Base-by-base conservation (phyloP, 1,139 yeast genomes). In the Candida sanyaensis region DNA sequence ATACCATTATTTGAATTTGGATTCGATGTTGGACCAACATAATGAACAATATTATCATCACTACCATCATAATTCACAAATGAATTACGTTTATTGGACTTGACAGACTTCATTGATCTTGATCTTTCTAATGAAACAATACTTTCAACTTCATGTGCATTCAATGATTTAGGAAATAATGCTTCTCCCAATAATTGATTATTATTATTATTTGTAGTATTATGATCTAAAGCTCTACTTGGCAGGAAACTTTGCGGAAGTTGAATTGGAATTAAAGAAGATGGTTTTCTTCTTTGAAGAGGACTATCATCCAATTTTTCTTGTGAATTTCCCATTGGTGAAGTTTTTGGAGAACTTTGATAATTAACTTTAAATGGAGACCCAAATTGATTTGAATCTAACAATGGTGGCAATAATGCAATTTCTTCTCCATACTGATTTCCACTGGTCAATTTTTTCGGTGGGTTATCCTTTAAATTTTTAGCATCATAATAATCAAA, bases 41-140 rank as follows among this genome's bases (percentile, higher is more conserved):
- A 70, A 7, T 72, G 68, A 31, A 75, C 62, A 42, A 75, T 64
- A 51, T 75, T 73, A 13, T 74, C 80, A 49, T 74, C 77, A 33
- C 73, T 70, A 2, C 84, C 84, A 53, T 77, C 73, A 45, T 78
- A 71, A 43, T 76, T 77, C 5, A 72, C 65, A 52, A 71, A 71
- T 37, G 81, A 77, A 48, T 69, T 66, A 37, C 81, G 58, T 57
- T 75, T 73, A 57, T 58, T 67, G 42, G 69, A 68, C 56, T 57
- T 71, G 9, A 76, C 65, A 1, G 86, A 81, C 53, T 68, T 72
- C 65, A 81, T 69, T 2, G 91, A 84, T 53, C 89, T 71, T 13
- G 86, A 80, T 53, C 92, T 75, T 62, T 87, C 96, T 42, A 87
- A 61, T 5, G 89, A 80, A 1, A 85, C 85, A 51, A 87, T 87